Evolutionary conservation across 306 rosid genomes (phyloP).

Genomic region (Lathyrus tuberosus): DNA sequence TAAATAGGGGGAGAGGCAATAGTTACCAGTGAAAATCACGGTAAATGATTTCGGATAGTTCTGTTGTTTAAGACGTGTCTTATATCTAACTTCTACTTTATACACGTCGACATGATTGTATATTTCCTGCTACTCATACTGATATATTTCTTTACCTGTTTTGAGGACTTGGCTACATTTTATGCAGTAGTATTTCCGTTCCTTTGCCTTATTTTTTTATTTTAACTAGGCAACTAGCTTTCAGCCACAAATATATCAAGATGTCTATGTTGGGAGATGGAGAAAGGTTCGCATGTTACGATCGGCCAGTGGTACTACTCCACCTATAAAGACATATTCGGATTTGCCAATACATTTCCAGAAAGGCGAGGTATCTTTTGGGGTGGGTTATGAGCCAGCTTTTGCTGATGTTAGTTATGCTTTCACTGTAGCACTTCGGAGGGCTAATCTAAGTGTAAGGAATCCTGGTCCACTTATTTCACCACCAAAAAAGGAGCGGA

Average conservation of each 20-base stretch:
- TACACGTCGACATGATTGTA: slow-evolving; percentile 4
- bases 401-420: slow-evolving; percentile 97
- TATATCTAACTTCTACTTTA: slow-evolving; percentile 3
- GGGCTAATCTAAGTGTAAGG: slow-evolving; percentile 88
- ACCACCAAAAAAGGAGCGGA: slow-evolving; percentile 86
- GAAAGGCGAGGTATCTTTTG: slow-evolving; percentile 81
- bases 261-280: slow-evolving; percentile 91
- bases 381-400: slow-evolving; percentile 94
- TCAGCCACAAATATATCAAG: slow-evolving; percentile 93
- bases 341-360: slow-evolving; percentile 81
- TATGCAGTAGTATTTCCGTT: slow-evolving; percentile 31
- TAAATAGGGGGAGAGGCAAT: background rate
- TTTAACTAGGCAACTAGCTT: slow-evolving; percentile 87
- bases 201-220: slow-evolving; percentile 41
- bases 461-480: slow-evolving; percentile 56
- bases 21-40: slow-evolving; percentile 3
- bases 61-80: slow-evolving; percentile 18
- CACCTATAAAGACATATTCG: slow-evolving; percentile 87
- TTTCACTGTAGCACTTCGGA: slow-evolving; percentile 90
- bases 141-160: background rate
- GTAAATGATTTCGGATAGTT: slow-evolving; percentile 15
- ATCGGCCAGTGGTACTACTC: slow-evolving; percentile 97
- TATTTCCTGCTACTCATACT: slow-evolving; percentile 22
- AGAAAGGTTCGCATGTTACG: slow-evolving; percentile 94
- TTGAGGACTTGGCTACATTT: background rate